Base-by-base conservation (phyloP, 768 basidiomycete genomes). In the Phlebiopsis flavidoalba region DNA sequence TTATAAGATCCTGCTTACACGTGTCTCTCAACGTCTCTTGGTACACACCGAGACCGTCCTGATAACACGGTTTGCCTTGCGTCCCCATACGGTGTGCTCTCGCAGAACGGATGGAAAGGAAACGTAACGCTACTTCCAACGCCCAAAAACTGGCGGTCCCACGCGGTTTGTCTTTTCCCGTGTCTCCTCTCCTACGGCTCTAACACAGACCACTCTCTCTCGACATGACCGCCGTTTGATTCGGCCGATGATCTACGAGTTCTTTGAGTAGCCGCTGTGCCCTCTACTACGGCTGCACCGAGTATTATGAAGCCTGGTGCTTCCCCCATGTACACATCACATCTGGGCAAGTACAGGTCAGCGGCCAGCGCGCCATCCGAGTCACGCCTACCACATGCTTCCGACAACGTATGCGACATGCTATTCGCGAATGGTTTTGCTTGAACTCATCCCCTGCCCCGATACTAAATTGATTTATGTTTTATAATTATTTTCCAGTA, bases 91-190 rank as follows among this genome's bases (percentile, higher is more conserved):
- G 61, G 61, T 62, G 36, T 62, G 58, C 31, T 57, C 57, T n/a
- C n/a, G n/a, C n/a, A n/a, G n/a, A n/a, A 24, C 49, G 37, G 33
- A n/a, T 26, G 40, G 46, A 43, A n/a, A n/a, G n/a, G 55, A 22
- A 58, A n/a, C n/a, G 49, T 3, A 59, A n/a, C 26, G 14, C 40
- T n/a, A n/a, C n/a, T 8, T 43, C 58, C 31, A 17, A 31, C 36
- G 11, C 43, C 52, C 52, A 58, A n/a, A n/a, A 33, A 49, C 43
- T 31, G 51, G 35, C 61, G 61, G 11, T n/a, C n/a, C n/a, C 46
- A 58, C 26, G 61, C 49, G 40, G 61, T 57, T n/a, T 8, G 61
- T 62, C 45, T 58, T 58, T n/a, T 43, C 61, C 61, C 31, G 57
- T 50, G 24, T 58, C 54, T 26, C 53, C 61, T 21, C n/a, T n/a